Evolutionary conservation across 257 asterid genomes (phyloP), one percentile per base, ranked within the genome.

Genomic region (Solanum paucissectum): DNA sequence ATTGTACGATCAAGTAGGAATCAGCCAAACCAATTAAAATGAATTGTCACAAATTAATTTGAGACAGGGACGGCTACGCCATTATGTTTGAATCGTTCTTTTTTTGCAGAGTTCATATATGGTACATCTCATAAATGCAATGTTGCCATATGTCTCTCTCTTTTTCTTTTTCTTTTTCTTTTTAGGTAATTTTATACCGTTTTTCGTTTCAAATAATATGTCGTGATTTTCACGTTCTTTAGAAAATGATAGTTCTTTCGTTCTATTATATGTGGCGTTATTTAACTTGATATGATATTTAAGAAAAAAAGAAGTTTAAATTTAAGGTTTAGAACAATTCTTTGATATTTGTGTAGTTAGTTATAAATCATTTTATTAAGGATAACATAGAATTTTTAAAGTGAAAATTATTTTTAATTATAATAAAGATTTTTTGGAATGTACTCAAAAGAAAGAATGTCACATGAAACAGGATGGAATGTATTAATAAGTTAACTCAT

Each of bases 301-400:
- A 3, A 58, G 10, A 18, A 55, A 20, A 16, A 55, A 20, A 20
- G 5, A 58, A 58, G 25, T 58, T 58, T 0, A 1, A 58, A 20
- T 1, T 20, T 58, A 20, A 0, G 0, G 4, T 7, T 20, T 58
- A 58, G 12, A 20, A 58, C 0, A 55, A 0, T 55, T 55, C 2
- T 55, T 55, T 6, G 11, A 55, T 58, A 58, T 20, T 58, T 58
- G 0, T 20, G 3, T 55, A 20, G 23, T 40, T 40, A 9, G 5
- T 8, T 58, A 58, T 20, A 20, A 58, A 58, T 58, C 0, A 58
- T 20, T 20, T 58, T 0, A 58, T 58, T 20, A 58, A 58, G 1
- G 0, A 58, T 58, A 58, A 3, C 0, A 7, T 7, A 20, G 11
- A 7, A 16, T 20, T 58, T 20, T 58, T 58, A 58, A 58, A 21